Base-by-base conservation (phyloP, 1,284 basidiomycete genomes). In the Chalciporus sp. region DNA sequence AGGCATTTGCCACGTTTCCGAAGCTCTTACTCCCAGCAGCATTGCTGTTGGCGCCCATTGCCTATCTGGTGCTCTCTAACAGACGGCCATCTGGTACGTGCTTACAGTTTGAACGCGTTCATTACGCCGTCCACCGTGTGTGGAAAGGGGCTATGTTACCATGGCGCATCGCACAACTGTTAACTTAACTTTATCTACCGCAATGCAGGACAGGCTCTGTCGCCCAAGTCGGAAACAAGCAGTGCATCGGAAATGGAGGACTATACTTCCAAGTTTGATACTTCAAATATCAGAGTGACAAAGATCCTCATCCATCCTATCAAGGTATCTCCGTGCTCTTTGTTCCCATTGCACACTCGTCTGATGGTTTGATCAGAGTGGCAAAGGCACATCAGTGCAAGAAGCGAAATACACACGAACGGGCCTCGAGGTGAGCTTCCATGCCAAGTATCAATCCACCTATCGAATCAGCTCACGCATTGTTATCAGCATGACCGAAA, bases 271-370 rank as follows among this genome's bases (percentile, higher is more conserved):
- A 51, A 16, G 41, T 70, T 65, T 35, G 64, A 73, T 35, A 68
- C 56, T 4, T 71, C 69, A 10, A 69, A 77, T 52, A 72, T 83
- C 11, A 69, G 65, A n/a, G 80, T 88, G 12, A 76, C 82, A 0
- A 84, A 82, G 67, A 76, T 88, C 19, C 63, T 87, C 35, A 66
- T 89, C 1, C 85, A 88, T 61, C 87, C 86, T 26, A 85, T 89
- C 71, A 89, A 89, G 72, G 81, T 80, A 58, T 42, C 52, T 31
- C 51, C 6, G 23, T 10, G n/a, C 5, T 40, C 2, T 20, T 49
- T 17, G 19, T 61, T 51, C 20, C 16, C 48, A 42, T 53, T 20
- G 33, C 16, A 49, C 49, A 33, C 42, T n/a, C 42, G 20, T 29
- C 51, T 49, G 23, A 56, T 47, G 51, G 16, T 28, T 27, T 14